These are phyloP conservation scores for Parietichytrium sp. DNA, from an alignment of 108 stramenopile genomes.

Conservation along the genomic window DNA sequence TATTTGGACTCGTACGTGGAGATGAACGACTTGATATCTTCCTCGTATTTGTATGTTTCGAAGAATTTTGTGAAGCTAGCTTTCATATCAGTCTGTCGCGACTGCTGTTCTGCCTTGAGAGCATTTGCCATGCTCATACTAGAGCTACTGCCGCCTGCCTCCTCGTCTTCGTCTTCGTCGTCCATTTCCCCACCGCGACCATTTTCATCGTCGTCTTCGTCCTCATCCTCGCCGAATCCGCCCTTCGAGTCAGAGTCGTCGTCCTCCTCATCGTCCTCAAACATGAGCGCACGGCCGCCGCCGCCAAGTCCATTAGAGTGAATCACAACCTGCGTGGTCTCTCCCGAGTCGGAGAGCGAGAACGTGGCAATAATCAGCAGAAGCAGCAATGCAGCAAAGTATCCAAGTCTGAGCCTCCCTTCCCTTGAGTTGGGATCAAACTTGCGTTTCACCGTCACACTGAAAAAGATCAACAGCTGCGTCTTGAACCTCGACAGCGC, in stretches of 20 bases:
- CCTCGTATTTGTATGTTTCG: not conserved
- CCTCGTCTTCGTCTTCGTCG: conserved; percentile 18
- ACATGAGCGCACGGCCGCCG: not conserved
- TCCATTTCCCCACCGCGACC: not conserved
- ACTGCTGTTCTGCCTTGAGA: conserved; percentile 20
- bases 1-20: conserved; percentile 14
- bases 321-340: not conserved
- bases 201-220: not conserved
- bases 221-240: conserved; percentile 1
- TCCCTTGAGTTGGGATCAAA: not conserved
- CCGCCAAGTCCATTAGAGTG: not conserved
- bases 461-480: conserved; percentile 11
- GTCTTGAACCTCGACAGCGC: conserved; percentile 36
- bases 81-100: conserved; percentile 1
- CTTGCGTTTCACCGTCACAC: not conserved
- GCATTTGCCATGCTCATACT: not conserved
- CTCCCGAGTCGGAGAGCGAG: not conserved
- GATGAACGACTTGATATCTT: not conserved
- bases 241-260: not conserved
- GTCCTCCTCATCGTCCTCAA: not conserved
- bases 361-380: not conserved
- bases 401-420: not conserved
- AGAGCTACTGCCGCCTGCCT: not conserved
- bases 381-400: not conserved
- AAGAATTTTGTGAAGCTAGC: not conserved